A percentile compares a stretch with the other conserved stretches of the same genome.
phyloP scores from a whole-genome alignment of 768 basidiomycete genomes.

The Amanita pallidorosea region DNA sequence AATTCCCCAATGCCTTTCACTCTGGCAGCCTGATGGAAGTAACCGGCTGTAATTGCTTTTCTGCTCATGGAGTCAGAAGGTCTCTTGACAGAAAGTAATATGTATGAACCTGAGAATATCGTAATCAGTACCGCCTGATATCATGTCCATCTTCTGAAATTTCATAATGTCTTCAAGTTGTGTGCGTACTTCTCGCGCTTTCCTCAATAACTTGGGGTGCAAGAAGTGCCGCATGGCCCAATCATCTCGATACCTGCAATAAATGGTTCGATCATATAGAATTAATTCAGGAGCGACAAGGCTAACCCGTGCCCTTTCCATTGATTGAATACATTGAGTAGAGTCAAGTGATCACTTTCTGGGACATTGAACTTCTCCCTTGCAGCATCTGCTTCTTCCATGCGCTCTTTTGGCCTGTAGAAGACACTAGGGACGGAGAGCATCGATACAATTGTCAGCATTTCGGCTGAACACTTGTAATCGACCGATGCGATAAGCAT shows the following conservation, averaged over 20 bases:
- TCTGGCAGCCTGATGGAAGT: conserved; percentile 97
- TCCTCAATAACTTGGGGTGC: conserved; percentile 91
- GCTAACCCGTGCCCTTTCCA: conserved; percentile 93
- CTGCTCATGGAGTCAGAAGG: conserved; percentile 24
- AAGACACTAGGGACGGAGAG: conserved; percentile 96
- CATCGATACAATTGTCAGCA: conserved; percentile 99
- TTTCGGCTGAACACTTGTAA: conserved; percentile 86
- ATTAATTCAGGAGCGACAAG: conserved; percentile 4
- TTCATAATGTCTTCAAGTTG: conserved; percentile 99
- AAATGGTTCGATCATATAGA: background rate
- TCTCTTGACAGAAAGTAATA: background rate
- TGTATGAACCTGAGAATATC: conserved; percentile 66
- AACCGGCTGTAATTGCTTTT: conserved; percentile 95
- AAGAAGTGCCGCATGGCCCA: conserved; percentile 95
- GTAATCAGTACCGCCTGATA: conserved; percentile 91
- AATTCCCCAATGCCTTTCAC: conserved; percentile 99
- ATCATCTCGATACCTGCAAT: conserved; percentile 73
- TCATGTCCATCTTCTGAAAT: conserved; percentile 91
- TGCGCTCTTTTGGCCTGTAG: conserved; percentile 92
- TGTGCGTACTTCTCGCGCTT: conserved; percentile 87
- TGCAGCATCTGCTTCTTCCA: conserved; percentile 97
- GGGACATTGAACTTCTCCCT: conserved; percentile 98
- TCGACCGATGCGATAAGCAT: conserved; percentile 96
- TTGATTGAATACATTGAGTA: conserved; percentile 94
- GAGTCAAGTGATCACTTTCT: conserved; percentile 93